A percentile compares a stretch with the other conserved stretches of the same genome.
Conservation (phyloP, 208 protist species). For the Leishmania gerbilli region DNA sequence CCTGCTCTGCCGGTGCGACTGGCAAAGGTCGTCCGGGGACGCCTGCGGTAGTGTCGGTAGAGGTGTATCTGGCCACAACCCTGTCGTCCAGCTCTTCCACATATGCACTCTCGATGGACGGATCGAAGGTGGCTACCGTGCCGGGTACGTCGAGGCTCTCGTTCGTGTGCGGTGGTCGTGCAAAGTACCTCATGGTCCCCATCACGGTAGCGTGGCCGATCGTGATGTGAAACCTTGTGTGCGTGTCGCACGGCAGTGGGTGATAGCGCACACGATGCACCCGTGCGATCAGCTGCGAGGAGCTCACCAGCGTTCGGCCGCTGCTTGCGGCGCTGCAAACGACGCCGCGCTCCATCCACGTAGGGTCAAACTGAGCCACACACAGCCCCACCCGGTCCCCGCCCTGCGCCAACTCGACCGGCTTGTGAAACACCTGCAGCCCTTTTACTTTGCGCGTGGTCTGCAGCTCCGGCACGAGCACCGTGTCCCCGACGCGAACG, state of each 20-base stretch:
- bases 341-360: constrained; percentile 88
- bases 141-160: background rate
- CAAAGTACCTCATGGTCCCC: constrained; percentile 82
- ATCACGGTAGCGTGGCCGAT: constrained; percentile 90
- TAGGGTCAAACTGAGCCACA: constrained; percentile 93
- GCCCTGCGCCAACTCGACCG: constrained; percentile 66
- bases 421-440: constrained; percentile 94
- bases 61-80: constrained; percentile 28
- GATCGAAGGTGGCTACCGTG: constrained; percentile 10
- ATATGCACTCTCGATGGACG: constrained; percentile 36
- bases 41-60: background rate
- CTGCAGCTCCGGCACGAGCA: constrained; percentile 91
- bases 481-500: constrained; percentile 74
- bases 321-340: constrained; percentile 45
- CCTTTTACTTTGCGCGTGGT: constrained; percentile 90
- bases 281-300: constrained; percentile 48
- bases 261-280: constrained; percentile 84
- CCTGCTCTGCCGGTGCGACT: constrained; percentile 8
- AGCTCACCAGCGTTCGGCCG: constrained; percentile 11
- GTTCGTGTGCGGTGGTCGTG: constrained; percentile 9
- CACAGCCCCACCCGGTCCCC: constrained; percentile 94
- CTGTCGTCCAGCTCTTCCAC: constrained; percentile 56
- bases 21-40: constrained; percentile 34
- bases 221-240: constrained; percentile 84
- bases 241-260: constrained; percentile 51